Evolutionary conservation across 306 rosid genomes (phyloP).

Genomic region (Amphicarpaea edgeworthii): DNA sequence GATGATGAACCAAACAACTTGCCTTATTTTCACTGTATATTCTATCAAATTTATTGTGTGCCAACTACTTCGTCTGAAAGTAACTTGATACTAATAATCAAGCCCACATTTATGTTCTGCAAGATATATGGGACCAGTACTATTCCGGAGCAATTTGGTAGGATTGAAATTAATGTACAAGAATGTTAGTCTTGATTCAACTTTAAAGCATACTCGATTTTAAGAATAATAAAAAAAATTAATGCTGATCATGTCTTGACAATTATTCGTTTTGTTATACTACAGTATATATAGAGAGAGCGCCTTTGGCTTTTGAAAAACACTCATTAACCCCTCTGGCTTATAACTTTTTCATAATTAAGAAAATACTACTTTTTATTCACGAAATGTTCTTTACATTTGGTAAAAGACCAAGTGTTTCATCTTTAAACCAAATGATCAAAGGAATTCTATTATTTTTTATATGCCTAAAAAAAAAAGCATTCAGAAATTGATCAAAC

Average conservation of each 20-base stretch:
- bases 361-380: neutral
- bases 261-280: slow-evolving; percentile 4
- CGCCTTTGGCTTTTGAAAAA: neutral
- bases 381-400: neutral
- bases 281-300: too few relatives aligned
- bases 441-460: slow-evolving; percentile 17
- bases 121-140: slow-evolving; percentile 39
- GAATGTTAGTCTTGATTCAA: slow-evolving; percentile 10
- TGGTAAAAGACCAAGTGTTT: slow-evolving; percentile 26
- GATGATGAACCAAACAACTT: neutral
- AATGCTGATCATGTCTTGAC: slow-evolving; percentile 2
- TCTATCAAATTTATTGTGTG: slow-evolving; percentile 41
- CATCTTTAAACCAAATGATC: slow-evolving; percentile 26
- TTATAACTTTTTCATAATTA: slow-evolving; percentile 20
- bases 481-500: slow-evolving; percentile 12
- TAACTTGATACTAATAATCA: slow-evolving; percentile 15
- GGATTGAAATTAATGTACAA: slow-evolving; percentile 8
- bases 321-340: neutral
- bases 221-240: neutral
- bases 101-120: slow-evolving; percentile 37
- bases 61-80: slow-evolving; percentile 39
- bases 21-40: neutral
- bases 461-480: too few relatives aligned
- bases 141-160: neutral
- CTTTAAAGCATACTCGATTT: neutral